Evolutionary conservation across 495 filamentous ascomycete species (phyloP), one percentile per base, ranked within the genome.

Genomic region (Cercophora scortea): DNA sequence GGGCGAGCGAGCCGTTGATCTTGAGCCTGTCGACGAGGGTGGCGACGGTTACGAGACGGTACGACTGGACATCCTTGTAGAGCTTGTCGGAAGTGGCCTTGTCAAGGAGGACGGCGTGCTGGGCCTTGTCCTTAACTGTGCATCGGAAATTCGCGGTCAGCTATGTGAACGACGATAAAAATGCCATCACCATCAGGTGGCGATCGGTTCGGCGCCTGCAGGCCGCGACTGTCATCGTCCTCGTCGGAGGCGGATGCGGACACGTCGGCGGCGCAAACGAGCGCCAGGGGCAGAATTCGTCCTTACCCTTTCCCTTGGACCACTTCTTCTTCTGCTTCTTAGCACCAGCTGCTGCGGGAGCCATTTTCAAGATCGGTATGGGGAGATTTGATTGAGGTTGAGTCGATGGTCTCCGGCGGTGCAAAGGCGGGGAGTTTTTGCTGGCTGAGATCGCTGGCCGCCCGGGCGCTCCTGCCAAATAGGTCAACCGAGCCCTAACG

Each of bases 321-420:
- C 92, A 96, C 92, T 96, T 95, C 89, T 97, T 97, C 89, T 96
- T 95, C 73, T 92, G 88, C 81, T 95, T 95, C 85, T 94, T 95
- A 71, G 86, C 89, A 70, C 88, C 89, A 73, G 87, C 75, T 73
- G 84, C 79, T 75, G 86, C 82, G 75, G 88, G 86, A 67, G 88
- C 87, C 87, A 76, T 76, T 62, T 71, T 76, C 66, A 62, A 66
- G 53, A 50, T 63, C 54, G 68, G 53, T 68, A 57, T 60, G 66
- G 59, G 67, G 68, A 13, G 72, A 60, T 70, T 67, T 64, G 62
- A 52, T 72, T 67, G 66, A 65, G 63, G 69, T 65, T 60, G 54
- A 56, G 62, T 65, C 62, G 57, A 53, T 61, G 54, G 50, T 65
- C 61, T 61, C 58, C 61, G 65, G 50, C 47, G 52, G 25, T 25